Conservation (phyloP, 2,329 filamentous ascomycete species). For the Rhexocercosporidium sp. region DNA sequence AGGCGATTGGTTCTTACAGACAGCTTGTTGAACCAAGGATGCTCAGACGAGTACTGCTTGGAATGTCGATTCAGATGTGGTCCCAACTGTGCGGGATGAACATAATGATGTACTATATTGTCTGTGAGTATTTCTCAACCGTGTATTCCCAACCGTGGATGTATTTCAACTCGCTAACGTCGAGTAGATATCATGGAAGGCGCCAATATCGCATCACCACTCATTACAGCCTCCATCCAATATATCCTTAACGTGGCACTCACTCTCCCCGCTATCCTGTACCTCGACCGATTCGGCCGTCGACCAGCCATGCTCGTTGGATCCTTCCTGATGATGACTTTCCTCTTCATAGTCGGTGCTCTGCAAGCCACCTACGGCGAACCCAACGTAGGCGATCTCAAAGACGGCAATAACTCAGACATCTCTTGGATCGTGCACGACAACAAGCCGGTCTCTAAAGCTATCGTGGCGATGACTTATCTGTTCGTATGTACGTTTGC, state of each 20-base stretch:
- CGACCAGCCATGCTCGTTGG: slow-evolving; percentile 69
- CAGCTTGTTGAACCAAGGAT: slow-evolving; percentile 75
- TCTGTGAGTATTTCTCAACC: slow-evolving; percentile 51
- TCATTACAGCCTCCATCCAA: slow-evolving; percentile 71
- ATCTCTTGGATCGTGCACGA: slow-evolving; percentile 63
- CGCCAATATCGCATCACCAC: slow-evolving; percentile 57
- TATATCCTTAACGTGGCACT: slow-evolving; percentile 81
- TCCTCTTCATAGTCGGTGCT: slow-evolving; percentile 66
- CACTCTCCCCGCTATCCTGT: slow-evolving; percentile 77
- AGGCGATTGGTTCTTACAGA: slow-evolving; percentile 71
- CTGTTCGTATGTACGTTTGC: slow-evolving; percentile 75
- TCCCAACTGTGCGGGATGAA: slow-evolving; percentile 78
- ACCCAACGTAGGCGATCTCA: slow-evolving; percentile 48
- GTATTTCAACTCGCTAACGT: slow-evolving; percentile 14
- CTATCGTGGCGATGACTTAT: slow-evolving; percentile 72
- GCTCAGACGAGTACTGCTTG: slow-evolving; percentile 73
- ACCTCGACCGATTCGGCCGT: slow-evolving; percentile 77
- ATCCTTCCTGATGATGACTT: slow-evolving; percentile 65
- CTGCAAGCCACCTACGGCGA: slow-evolving; percentile 65
- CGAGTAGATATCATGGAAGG: slow-evolving; percentile 70
- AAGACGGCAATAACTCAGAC: slow-evolving; percentile 48
- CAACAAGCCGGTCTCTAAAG: slow-evolving; percentile 60
- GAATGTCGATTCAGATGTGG: slow-evolving; percentile 78
- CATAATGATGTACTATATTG: slow-evolving; percentile 74
- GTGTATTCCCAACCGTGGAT: too few species aligned